These are phyloP conservation scores for Fusarium protoensiforme DNA, from an alignment of 2,329 filamentous ascomycete species.

Conservation along the genomic window DNA sequence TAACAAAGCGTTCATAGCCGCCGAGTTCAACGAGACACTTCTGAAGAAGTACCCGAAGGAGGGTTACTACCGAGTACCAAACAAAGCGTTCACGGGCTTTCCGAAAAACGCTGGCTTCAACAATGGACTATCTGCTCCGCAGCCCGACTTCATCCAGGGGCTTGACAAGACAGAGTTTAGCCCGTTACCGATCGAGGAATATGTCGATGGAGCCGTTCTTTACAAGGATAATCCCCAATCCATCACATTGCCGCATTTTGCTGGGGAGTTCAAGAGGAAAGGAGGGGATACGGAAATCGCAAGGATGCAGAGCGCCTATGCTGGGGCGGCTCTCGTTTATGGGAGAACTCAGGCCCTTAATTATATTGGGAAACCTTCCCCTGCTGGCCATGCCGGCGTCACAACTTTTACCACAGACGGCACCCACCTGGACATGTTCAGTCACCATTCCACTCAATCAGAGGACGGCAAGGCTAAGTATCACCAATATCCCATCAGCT, in stretches of 20 bases:
- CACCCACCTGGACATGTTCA: conserved; percentile 37
- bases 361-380: conserved; percentile 26
- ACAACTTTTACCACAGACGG: conserved; percentile 44
- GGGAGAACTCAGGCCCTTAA: conserved; percentile 41
- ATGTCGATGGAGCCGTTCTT: conserved; percentile 30
- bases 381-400: conserved; percentile 32
- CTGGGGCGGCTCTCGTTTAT: conserved; percentile 44
- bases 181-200: conserved; percentile 17
- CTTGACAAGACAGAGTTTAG: conserved; percentile 10
- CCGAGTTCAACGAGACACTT: not conserved
- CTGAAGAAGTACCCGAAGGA: conserved; percentile 25
- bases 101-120: conserved; percentile 43
- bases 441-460: conserved; percentile 38
- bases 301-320: conserved; percentile 32
- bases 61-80: conserved; percentile 4
- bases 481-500: conserved; percentile 34
- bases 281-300: conserved; percentile 25
- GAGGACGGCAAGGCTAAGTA: conserved; percentile 30
- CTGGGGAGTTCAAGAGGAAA: conserved; percentile 39
- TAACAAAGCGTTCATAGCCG: not conserved
- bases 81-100: conserved; percentile 30
- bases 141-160: conserved; percentile 45
- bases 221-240: conserved; percentile 31
- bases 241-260: conserved; percentile 41
- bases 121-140: conserved; percentile 38